These are phyloP conservation scores for Carex pumila DNA, from an alignment of 176 grass and related monocot species.

Conservation along the genomic window DNA sequence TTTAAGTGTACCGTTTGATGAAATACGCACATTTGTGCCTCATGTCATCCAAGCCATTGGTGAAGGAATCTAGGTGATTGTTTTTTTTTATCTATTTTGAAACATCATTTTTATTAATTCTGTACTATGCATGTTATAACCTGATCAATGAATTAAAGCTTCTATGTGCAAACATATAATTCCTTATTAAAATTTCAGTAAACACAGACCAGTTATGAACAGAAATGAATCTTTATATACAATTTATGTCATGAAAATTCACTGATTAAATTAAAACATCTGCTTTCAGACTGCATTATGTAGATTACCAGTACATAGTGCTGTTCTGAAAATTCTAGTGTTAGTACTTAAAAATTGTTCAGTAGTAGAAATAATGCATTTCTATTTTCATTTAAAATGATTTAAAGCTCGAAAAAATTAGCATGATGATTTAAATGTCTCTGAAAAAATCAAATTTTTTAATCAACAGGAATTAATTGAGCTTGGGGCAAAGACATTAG, in stretches of 20 bases:
- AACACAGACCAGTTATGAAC: background rate
- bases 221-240: background rate
- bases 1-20: background rate
- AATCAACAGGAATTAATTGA: constrained; percentile 1
- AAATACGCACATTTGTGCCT: constrained; percentile 9
- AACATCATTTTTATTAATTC: too few species aligned
- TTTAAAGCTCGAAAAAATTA: background rate
- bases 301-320: background rate
- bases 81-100: background rate
- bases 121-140: background rate
- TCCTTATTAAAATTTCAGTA: background rate
- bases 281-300: background rate
- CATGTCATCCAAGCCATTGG: background rate
- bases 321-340: background rate
- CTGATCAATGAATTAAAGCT: background rate
- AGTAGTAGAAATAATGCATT: background rate
- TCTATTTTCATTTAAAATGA: background rate
- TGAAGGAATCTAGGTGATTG: background rate
- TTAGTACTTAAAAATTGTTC: background rate
- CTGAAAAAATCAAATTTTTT: background rate
- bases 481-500: background rate
- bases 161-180: background rate
- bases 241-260: background rate
- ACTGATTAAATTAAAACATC: background rate
- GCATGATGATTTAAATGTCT: background rate